Evolutionary conservation across 2,329 filamentous ascomycete species (phyloP).

Genomic region (Dothiorella sarmentorum): DNA sequence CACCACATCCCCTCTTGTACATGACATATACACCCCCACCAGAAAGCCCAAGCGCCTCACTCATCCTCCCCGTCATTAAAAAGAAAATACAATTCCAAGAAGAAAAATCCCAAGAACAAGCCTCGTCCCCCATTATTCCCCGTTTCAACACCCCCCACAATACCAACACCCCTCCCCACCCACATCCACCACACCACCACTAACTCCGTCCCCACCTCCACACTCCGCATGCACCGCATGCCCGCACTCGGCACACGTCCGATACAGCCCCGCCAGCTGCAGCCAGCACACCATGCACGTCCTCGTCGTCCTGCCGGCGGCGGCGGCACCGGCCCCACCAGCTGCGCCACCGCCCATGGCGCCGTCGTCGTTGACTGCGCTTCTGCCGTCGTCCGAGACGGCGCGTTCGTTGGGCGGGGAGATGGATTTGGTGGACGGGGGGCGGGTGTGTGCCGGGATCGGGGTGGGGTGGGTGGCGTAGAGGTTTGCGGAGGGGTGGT

Average conservation of each 20-base stretch:
- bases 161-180: slow-evolving; percentile 29
- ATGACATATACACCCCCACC: no score
- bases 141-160: slow-evolving; percentile 22
- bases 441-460: background rate
- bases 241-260: slow-evolving; percentile 35
- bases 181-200: no score
- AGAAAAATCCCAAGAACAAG: no score
- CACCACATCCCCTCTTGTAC: no score
- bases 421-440: slow-evolving; percentile 3
- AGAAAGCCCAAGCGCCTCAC: no score
- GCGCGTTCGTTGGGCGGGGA: background rate
- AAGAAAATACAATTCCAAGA: no score
- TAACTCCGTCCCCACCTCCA: slow-evolving; percentile 29
- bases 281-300: slow-evolving; percentile 40
- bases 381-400: background rate
- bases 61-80: no score
- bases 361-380: background rate
- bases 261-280: slow-evolving; percentile 34
- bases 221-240: slow-evolving; percentile 37
- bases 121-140: background rate
- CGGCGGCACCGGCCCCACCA: background rate
- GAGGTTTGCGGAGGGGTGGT: background rate
- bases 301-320: background rate
- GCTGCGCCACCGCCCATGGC: background rate
- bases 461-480: slow-evolving; percentile 21